These are phyloP conservation scores for Berkeleyomyces basicola DNA, from an alignment of 2,329 filamentous ascomycete genomes.

Conservation along the genomic window DNA sequence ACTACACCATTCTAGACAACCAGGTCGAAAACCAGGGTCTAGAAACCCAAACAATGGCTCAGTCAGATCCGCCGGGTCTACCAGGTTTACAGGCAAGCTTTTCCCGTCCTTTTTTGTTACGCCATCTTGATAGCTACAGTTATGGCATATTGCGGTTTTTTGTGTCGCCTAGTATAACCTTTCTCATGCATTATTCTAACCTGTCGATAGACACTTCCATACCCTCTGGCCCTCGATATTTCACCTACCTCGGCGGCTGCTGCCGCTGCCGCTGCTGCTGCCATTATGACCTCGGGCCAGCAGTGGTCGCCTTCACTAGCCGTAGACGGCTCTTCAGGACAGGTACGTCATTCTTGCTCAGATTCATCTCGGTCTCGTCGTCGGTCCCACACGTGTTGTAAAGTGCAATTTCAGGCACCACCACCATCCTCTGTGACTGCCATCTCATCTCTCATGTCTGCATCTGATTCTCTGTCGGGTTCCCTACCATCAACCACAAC, in stretches of 20 bases:
- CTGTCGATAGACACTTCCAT: conserved; percentile 6
- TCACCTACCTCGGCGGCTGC: conserved; percentile 1
- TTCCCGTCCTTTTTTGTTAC: not conserved
- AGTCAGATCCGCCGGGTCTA: not conserved
- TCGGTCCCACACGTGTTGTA: not conserved
- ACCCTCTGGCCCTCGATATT: conserved; percentile 10
- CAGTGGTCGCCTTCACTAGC: not conserved
- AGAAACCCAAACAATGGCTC: not conserved
- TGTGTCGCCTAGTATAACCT: not conserved
- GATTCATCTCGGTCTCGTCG: not conserved
- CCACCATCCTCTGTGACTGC: not conserved
- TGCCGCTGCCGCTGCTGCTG: not conserved
- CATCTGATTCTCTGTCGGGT: not conserved
- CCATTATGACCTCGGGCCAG: not conserved
- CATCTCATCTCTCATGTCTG: conserved; percentile 2
- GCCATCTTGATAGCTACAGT: not conserved
- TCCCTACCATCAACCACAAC: not conserved
- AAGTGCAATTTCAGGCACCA: not conserved
- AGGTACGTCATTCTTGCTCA: conserved; percentile 2
- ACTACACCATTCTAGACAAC: conserved; percentile 39
- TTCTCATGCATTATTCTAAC: not conserved
- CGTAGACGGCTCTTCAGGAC: not conserved
- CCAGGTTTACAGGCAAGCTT: not conserved
- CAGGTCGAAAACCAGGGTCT: conserved; percentile 20
- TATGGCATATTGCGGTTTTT: not conserved